Conservation (phyloP, 352 stramenopile genomes). For the Phytophthora pini region DNA sequence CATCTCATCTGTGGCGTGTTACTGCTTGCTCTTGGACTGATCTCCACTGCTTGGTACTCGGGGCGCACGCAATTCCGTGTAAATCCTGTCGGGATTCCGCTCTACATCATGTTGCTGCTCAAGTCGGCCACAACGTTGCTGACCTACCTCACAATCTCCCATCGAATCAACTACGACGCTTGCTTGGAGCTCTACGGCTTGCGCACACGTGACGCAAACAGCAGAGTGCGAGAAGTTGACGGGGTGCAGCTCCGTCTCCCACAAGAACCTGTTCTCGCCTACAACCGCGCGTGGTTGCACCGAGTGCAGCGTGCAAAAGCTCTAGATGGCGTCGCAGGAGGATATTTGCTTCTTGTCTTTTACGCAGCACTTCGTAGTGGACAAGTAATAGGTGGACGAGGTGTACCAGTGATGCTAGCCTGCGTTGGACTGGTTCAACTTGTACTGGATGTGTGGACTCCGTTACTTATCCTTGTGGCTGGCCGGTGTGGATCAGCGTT, state of each 20-base stretch:
- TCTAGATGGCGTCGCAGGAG: constrained; percentile 54
- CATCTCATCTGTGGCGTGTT: constrained; percentile 62
- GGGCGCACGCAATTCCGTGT: constrained; percentile 60
- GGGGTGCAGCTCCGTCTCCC: constrained; percentile 36
- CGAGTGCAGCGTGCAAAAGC: constrained; percentile 66
- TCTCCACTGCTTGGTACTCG: constrained; percentile 50
- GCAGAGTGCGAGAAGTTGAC: constrained; percentile 38
- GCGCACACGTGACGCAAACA: constrained; percentile 28
- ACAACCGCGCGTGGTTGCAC: constrained; percentile 70
- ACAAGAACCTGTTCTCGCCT: constrained; percentile 66
- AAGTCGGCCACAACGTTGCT: constrained; percentile 61
- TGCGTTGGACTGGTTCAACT: constrained; percentile 54
- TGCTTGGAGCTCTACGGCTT: constrained; percentile 59
- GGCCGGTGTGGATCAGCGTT: constrained; percentile 58
- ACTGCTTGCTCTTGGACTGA: constrained; percentile 58
- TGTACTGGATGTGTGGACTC: constrained; percentile 70
- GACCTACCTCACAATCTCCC: constrained; percentile 59
- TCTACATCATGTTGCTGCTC: constrained; percentile 70
- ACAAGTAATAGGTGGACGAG: constrained; percentile 53
- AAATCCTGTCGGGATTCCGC: constrained; percentile 53
- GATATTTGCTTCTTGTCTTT: constrained; percentile 76
- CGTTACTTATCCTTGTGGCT: constrained; percentile 73
- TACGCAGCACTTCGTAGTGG: constrained; percentile 71
- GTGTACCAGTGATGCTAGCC: constrained; percentile 48
- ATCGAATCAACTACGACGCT: constrained; percentile 69